Evolutionary conservation across 2,329 filamentous ascomycete species (phyloP).

Genomic region (Thielaviopsis populi): DNA sequence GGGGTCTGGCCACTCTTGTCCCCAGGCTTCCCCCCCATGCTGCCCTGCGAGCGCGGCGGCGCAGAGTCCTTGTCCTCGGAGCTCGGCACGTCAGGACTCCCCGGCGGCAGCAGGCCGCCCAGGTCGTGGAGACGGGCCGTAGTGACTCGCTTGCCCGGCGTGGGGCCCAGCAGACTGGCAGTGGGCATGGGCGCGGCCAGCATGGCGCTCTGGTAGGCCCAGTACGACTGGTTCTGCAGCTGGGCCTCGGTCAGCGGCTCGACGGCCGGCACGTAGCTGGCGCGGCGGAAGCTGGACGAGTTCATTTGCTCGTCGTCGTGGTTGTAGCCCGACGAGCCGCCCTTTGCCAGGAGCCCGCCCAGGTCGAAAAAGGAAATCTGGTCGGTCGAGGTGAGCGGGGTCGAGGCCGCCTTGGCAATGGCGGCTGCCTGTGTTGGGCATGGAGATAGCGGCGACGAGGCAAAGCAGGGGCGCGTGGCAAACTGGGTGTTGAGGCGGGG

Average conservation of each 20-base stretch:
- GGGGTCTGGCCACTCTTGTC: no score
- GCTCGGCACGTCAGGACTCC: slow-evolving; percentile 15
- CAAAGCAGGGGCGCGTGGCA: slow-evolving; percentile 18
- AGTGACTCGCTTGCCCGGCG: slow-evolving; percentile 38
- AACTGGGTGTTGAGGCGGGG: slow-evolving; percentile 28
- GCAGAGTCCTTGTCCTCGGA: neutral
- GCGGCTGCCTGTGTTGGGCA: slow-evolving; percentile 8
- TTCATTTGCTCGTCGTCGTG: slow-evolving; percentile 12
- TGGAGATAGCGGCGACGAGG: slow-evolving; percentile 21
- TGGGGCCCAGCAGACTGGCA: slow-evolving; percentile 20
- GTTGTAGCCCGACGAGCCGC: slow-evolving; percentile 20
- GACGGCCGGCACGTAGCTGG: slow-evolving; percentile 24
- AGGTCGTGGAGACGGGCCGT: slow-evolving; percentile 44
- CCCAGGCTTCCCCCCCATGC: neutral
- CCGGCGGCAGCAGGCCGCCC: slow-evolving; percentile 36
- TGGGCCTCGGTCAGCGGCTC: slow-evolving; percentile 27
- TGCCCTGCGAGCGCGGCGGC: neutral
- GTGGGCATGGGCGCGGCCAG: slow-evolving; percentile 28
- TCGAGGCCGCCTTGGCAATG: slow-evolving; percentile 11
- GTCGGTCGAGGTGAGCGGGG: slow-evolving; percentile 21
- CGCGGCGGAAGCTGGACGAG: slow-evolving; percentile 23
- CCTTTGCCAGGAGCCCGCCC: slow-evolving; percentile 54
- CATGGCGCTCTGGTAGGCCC: slow-evolving; percentile 16
- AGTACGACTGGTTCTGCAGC: slow-evolving; percentile 15
- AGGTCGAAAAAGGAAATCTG: slow-evolving; percentile 72